Conservation (phyloP, 1,284 basidiomycete species). For the Apiotrichum mycotoxinovorans region DNA sequence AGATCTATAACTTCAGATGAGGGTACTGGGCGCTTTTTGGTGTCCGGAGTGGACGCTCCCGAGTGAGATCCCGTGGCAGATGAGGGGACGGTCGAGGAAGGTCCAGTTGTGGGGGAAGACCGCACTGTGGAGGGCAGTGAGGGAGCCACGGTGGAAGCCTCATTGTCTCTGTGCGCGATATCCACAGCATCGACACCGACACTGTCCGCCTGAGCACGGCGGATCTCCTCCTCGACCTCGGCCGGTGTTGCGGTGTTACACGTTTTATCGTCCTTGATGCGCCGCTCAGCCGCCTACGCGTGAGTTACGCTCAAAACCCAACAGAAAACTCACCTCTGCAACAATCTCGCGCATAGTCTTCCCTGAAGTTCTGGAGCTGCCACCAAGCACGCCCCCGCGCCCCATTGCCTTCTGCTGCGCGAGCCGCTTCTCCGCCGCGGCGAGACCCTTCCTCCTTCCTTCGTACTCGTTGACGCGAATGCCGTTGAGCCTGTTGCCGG, state of each 20-base stretch:
- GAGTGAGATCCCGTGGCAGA: too few species aligned
- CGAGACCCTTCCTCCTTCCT: conserved; percentile 63
- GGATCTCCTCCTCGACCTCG: conserved; percentile 64
- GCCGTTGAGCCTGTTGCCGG: conserved; percentile 63
- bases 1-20: neutral
- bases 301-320: conserved; percentile 4
- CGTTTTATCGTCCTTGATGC: conserved; percentile 64
- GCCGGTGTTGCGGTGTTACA: conserved; percentile 55
- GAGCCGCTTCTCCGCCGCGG: conserved; percentile 69
- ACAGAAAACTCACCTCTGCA: conserved; percentile 59
- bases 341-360: conserved; percentile 67
- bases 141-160: neutral
- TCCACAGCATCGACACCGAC: conserved; percentile 62
- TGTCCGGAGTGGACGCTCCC: neutral
- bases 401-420: conserved; percentile 55
- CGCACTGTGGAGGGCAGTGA: neutral
- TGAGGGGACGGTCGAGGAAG: neutral
- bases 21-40: neutral
- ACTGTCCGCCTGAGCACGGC: conserved; percentile 65
- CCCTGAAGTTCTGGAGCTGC: conserved; percentile 35
- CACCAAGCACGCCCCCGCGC: conserved; percentile 54
- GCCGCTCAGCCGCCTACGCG: conserved; percentile 71
- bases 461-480: conserved; percentile 64
- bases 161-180: conserved; percentile 1
- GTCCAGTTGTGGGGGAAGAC: neutral